Evolutionary conservation across 352 stramenopile species (phyloP), one percentile per base, ranked within the genome.

Genomic region (Hyphochytrium catenoides): DNA sequence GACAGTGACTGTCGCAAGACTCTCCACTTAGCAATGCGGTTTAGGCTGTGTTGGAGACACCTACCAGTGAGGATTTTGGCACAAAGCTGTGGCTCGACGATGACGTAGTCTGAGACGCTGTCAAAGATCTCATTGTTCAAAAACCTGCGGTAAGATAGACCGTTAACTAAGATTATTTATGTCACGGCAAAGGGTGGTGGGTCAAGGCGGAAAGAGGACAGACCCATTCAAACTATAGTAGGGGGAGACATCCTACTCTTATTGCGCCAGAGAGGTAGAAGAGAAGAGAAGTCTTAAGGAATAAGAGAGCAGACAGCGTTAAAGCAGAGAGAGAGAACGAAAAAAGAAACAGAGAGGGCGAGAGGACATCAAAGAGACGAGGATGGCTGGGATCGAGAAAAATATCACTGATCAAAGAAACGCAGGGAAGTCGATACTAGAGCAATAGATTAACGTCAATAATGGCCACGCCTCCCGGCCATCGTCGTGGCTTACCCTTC

Each of bases 71-170:
- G 77, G 51, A 84, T 81, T 46, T 81, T 78, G 25, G 61, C 66
- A 35, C 69, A 84, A 15, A 84, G 48, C 39, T 63, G 61, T 51
- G 78, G 81, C 57, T 79, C 66, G 45, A 79, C 79, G 49, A 84
- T 84, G 43, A 84, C 79, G 48, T 84, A 84, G 27, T 63, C 63
- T 8, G 68, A 82, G 18, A 82, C 57, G 28, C 59, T 74, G 44
- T 82, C 68, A 46, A 82, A 82, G n/a, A 67, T 54, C 40, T 82
- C 65, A 26, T 60, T 70, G 46, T 58, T 76, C 41, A 82, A 43
- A 34, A 73, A 52, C 52, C 67, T 82, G 30, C n/a, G 14, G n/a
- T 3, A 27, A 33, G 15, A 7, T 3, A 7, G n/a, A 49, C 2
- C 34, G 1, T 31, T 23, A 26, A 25, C 8, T 37, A n/a, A 30